Percentiles rank a stretch among this genome's conserved stretches.
These are phyloP conservation scores for Echinosophora koreensis DNA, from an alignment of 306 rosid species.

Conservation along the genomic window DNA sequence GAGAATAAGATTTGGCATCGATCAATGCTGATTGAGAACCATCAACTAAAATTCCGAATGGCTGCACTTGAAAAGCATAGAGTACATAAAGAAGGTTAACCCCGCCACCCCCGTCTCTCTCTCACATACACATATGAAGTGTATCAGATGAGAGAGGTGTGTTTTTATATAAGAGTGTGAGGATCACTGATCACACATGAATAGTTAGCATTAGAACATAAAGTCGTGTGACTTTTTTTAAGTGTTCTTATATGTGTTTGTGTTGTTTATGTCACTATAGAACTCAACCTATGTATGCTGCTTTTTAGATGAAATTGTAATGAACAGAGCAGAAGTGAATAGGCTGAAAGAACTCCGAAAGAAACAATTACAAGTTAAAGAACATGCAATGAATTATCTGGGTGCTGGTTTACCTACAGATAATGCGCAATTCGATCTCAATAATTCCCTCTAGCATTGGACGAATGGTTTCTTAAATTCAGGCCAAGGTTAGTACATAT, in stretches of 20 bases:
- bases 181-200: too few species aligned
- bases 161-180: too few species aligned
- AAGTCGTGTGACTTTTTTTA: too few species aligned
- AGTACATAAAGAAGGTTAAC: constrained; percentile 54
- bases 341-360: constrained; percentile 50
- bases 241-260: too few species aligned
- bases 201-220: too few species aligned
- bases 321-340: constrained; percentile 51
- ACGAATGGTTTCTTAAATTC: background rate
- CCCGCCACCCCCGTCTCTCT: too few species aligned
- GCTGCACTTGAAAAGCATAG: constrained; percentile 22
- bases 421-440: background rate
- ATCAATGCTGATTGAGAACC: constrained; percentile 50
- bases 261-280: background rate
- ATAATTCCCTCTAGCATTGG: background rate
- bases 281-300: background rate
- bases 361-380: constrained; percentile 2
- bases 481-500: background rate
- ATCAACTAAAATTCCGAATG: constrained; percentile 44
- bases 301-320: constrained; percentile 54
- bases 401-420: background rate
- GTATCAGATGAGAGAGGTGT: too few species aligned
- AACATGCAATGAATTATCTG: background rate
- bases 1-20: constrained; percentile 9
- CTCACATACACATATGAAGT: too few species aligned